phyloP scores from a whole-genome alignment of 1,139 yeast species.

The Yamadazyma trypodendri region DNA sequence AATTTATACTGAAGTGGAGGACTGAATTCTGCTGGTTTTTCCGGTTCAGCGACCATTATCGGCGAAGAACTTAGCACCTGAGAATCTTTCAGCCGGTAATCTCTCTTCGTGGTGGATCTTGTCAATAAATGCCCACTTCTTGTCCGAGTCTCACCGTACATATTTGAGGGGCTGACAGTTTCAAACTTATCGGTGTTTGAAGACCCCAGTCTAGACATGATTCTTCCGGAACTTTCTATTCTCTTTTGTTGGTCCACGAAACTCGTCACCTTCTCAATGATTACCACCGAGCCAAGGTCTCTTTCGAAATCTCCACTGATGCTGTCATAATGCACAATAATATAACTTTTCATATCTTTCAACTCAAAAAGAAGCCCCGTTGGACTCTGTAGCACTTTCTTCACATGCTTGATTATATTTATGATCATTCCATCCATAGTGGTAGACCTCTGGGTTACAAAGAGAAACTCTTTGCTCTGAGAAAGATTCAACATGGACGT shows the following conservation, averaged over 20 bases:
- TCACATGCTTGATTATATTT: neutral
- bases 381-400: neutral
- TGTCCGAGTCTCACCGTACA: neutral
- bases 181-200: neutral
- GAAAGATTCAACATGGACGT: conserved; percentile 3
- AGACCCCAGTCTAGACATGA: neutral
- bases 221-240: neutral
- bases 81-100: too few species aligned
- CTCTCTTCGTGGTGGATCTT: neutral
- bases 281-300: neutral
- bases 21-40: conserved; percentile 32
- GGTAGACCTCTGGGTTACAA: conserved; percentile 1
- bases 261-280: neutral
- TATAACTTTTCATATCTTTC: neutral
- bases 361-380: neutral
- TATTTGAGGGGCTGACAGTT: neutral
- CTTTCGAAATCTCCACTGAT: neutral
- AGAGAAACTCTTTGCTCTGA: conserved; percentile 1
- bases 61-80: too few species aligned
- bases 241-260: neutral
- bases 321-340: neutral
- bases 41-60: conserved; percentile 4
- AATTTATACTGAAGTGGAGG: conserved; percentile 56
- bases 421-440: conserved; percentile 1
- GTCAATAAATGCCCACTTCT: neutral